Evolutionary conservation across 441 rosid genomes (phyloP).

Genomic region (Populus trichocarpa): DNA sequence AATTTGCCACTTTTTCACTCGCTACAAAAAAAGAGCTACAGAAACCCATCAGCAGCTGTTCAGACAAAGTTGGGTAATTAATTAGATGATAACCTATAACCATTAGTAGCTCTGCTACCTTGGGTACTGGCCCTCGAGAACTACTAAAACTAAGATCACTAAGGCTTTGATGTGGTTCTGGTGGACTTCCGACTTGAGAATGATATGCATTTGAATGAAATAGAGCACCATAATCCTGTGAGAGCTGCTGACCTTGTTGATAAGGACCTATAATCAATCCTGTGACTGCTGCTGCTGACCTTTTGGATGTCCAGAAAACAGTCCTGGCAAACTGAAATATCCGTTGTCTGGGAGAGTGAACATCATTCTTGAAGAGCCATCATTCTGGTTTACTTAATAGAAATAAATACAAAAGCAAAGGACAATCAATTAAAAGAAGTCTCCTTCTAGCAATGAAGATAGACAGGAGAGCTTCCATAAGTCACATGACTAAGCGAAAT

Average conservation of each 20-base stretch:
- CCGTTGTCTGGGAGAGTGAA: constrained; percentile 16
- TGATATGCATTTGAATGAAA: constrained; percentile 12
- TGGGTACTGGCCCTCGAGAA: constrained; percentile 19
- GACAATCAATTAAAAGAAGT: not conserved
- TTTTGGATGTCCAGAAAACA: constrained; percentile 21
- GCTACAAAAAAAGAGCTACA: not conserved
- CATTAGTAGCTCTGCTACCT: constrained; percentile 31
- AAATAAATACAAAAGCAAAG: not conserved
- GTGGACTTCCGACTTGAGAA: constrained; percentile 20
- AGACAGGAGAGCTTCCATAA: not conserved
- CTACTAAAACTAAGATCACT: constrained; percentile 10
- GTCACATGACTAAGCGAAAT: not conserved
- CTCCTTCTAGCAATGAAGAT: not conserved
- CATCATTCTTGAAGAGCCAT: constrained; percentile 17
- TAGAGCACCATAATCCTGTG: constrained; percentile 24
- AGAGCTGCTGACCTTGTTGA: constrained; percentile 26
- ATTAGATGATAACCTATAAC: constrained; percentile 1
- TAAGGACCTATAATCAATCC: constrained; percentile 12
- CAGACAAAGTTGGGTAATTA: not conserved
- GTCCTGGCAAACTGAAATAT: constrained; percentile 23
- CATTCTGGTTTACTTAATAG: constrained; percentile 21
- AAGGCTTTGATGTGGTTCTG: constrained; percentile 25
- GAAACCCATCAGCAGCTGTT: constrained; percentile 2
- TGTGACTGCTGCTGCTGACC: constrained; percentile 23
- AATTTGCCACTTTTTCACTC: constrained; percentile 19